Evolutionary conservation across 2,329 filamentous ascomycete genomes (phyloP).

Genomic region (Neonectria magnoliae): DNA sequence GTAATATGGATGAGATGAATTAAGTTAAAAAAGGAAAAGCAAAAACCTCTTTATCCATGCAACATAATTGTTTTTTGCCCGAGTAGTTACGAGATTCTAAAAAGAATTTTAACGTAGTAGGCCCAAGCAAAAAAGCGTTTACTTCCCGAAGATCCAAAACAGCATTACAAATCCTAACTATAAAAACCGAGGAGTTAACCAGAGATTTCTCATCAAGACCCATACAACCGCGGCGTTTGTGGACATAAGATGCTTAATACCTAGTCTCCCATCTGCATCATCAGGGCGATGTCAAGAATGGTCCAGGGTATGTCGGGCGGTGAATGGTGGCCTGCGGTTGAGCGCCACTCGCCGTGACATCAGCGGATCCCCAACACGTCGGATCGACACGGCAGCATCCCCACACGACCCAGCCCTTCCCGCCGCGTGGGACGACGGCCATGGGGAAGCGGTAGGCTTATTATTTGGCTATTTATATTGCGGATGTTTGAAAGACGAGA

Average conservation of each 20-base stretch:
- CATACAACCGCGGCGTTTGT: slow-evolving; percentile 1
- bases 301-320: slow-evolving; percentile 1
- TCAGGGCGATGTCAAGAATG: neutral
- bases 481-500: slow-evolving; percentile 8
- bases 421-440: slow-evolving; percentile 13
- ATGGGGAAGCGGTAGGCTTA: slow-evolving; percentile 12
- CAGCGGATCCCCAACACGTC: slow-evolving; percentile 29
- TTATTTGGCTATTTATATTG: slow-evolving; percentile 35
- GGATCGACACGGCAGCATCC: slow-evolving; percentile 18
- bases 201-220: neutral
- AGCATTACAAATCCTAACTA: slow-evolving; percentile 17
- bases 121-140: neutral
- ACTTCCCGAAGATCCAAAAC: neutral
- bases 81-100: neutral
- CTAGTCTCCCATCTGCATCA: neutral
- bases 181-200: neutral
- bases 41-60: neutral
- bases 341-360: slow-evolving; percentile 34
- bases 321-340: slow-evolving; percentile 12
- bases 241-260: slow-evolving; percentile 15
- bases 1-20: neutral
- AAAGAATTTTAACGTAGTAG: neutral
- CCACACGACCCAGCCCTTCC: slow-evolving; percentile 1
- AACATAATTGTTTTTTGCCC: neutral
- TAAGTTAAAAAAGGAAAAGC: neutral